These are phyloP conservation scores for Dalbergia cochinchinensis DNA, from an alignment of 306 rosid genomes.

Conservation along the genomic window DNA sequence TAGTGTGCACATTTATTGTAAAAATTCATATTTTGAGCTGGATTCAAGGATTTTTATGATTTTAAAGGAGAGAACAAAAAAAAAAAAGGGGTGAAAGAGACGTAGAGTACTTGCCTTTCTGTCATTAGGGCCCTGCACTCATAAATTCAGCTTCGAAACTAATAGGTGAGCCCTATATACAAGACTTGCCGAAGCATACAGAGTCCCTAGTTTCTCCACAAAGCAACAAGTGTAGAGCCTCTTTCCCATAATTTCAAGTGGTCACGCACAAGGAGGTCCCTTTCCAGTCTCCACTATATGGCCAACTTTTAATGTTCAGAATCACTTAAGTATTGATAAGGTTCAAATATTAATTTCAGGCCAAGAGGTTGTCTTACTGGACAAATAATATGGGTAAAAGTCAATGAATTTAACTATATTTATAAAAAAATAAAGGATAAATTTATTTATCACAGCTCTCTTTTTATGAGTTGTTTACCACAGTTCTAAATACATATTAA, in stretches of 20 bases:
- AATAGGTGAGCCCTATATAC: background rate
- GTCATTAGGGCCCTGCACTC: background rate
- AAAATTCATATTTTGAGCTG: background rate
- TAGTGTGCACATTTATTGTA: background rate
- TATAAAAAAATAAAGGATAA: too few species aligned
- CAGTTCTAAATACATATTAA: too few species aligned
- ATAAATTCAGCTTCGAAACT: background rate
- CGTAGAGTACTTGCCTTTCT: background rate
- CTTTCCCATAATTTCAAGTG: background rate
- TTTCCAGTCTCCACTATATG: slow-evolving; percentile 1
- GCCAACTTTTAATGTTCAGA: too few species aligned
- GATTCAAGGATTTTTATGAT: too few species aligned
- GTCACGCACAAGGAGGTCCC: slow-evolving; percentile 2
- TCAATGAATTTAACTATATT: too few species aligned
- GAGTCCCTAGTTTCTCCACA: background rate
- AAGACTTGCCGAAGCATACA: background rate
- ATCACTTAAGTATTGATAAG: too few species aligned
- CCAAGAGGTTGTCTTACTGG: too few species aligned
- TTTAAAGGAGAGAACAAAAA: too few species aligned
- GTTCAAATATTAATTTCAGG: too few species aligned
- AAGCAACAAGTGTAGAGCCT: background rate
- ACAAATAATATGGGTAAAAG: too few species aligned
- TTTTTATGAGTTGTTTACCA: too few species aligned
- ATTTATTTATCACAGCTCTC: too few species aligned
- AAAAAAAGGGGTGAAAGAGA: background rate